Percentiles rank a stretch among this genome's conserved stretches.
Conservation (phyloP, 306 rosid species). For the Vigna trinervia region DNA sequence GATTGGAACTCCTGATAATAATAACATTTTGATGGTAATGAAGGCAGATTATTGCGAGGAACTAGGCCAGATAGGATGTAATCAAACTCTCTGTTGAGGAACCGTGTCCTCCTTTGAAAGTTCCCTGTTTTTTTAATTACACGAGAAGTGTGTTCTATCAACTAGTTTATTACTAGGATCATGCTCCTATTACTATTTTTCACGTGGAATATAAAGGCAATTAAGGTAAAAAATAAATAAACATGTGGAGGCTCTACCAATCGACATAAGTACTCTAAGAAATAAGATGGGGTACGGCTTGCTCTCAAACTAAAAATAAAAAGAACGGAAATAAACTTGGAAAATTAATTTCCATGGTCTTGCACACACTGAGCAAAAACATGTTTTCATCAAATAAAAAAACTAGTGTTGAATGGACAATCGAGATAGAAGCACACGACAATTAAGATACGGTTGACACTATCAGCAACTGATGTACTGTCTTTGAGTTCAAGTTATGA, state of each 20-base stretch:
- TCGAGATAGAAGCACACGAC: not conserved
- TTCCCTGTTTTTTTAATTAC: not conserved
- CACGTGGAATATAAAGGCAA: conserved; percentile 14
- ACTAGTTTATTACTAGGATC: conserved; percentile 8
- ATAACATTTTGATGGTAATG: conserved; percentile 7
- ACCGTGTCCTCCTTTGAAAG: not conserved
- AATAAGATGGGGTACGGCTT: not conserved
- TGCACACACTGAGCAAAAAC: not conserved
- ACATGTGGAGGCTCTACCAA: not conserved
- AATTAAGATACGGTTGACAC: not conserved
- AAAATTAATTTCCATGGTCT: not conserved
- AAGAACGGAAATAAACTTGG: not conserved
- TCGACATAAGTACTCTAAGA: not conserved
- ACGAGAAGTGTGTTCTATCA: not conserved
- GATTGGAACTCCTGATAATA: not conserved
- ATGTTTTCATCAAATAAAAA: not conserved
- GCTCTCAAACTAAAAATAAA: not conserved
- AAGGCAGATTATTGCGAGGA: not conserved
- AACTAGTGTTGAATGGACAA: not conserved
- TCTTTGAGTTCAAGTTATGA: conserved; percentile 4
- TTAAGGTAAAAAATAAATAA: not conserved
- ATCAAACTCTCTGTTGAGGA: not conserved
- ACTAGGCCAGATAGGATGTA: conserved; percentile 2
- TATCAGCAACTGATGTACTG: not conserved
- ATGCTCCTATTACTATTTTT: conserved; percentile 11